Evolutionary conservation across 129 eudicot species (phyloP), one percentile per base, ranked within the genome.

Genomic region (Tagetes patula): DNA sequence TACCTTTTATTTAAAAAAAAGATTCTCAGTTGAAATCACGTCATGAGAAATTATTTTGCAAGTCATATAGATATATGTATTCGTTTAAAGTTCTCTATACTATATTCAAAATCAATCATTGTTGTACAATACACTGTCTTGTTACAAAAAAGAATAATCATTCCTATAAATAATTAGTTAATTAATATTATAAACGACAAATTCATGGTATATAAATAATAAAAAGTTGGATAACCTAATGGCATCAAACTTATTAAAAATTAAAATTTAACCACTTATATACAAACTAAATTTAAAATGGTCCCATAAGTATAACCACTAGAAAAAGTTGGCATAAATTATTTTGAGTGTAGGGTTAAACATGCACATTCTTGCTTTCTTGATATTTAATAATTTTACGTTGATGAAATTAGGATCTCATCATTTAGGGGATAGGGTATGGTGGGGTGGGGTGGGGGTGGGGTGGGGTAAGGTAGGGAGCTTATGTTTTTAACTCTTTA

Each of bases 301-400:
- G 77, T 48, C 67, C 77, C 72, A 47, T 49, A 20, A 20, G 27
- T 20, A 20, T 20, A 48, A 69, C 50, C 60, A 64, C 67, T 43
- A n/a, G 69, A 64, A 64, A 64, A 39, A 39, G 49, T 64, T 64
- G 48, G 49, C 8, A 14, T 64, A 64, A 64, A 64, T 64, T 38
- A 64, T 13, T 12, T 64, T 8, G 48, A 38, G 47, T 64, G 69
- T 64, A 39, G 69, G 49, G 48, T 40, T 39, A 64, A 38, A 64
- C 60, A 76, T 55, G 69, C 49, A 76, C 74, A 64, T 6, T 39
- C 76, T 69, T 69, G 55, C 46, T 48, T 65, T 75, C 55, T 69
- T 34, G 37, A 8, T 38, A 8, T 60, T 67, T 58, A 40, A 43
- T 64, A 64, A 64, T 64, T 33, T 7, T 6, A n/a, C 20, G 49